Evolutionary conservation across 768 basidiomycete genomes (phyloP).

Genomic region (Amanita muscaria): DNA sequence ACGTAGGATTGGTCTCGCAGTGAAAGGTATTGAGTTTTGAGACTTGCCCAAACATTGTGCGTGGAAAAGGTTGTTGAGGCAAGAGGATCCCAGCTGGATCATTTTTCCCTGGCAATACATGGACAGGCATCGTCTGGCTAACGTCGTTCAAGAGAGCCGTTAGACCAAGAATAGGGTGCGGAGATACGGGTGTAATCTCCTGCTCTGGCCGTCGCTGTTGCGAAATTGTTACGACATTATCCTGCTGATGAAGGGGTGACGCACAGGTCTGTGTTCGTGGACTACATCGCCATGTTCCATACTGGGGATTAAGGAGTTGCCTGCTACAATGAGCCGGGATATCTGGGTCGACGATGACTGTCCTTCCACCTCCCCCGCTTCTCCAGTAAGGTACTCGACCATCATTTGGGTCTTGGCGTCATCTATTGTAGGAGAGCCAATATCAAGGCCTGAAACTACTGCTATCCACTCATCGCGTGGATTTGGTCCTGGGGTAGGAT

Average conservation of each 20-base stretch:
- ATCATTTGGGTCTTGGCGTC: conserved; percentile 79
- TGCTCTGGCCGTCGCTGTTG: conserved; percentile 57
- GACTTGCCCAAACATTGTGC: conserved; percentile 76
- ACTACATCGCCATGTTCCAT: not conserved
- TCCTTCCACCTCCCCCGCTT: conserved; percentile 63
- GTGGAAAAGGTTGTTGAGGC: conserved; percentile 90
- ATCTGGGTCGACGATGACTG: conserved; percentile 61
- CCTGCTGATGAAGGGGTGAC: conserved; percentile 16
- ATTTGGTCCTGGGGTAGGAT: conserved; percentile 6
- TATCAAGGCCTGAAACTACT: conserved; percentile 74
- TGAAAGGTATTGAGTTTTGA: conserved; percentile 53
- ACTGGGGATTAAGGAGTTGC: conserved; percentile 64
- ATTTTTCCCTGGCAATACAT: conserved; percentile 77
- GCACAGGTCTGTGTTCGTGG: conserved; percentile 49
- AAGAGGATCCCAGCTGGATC: conserved; percentile 87
- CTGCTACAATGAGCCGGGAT: conserved; percentile 80
- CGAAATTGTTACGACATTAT: not conserved
- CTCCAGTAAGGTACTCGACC: conserved; percentile 84
- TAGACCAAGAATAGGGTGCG: conserved; percentile 66
- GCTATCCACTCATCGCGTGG: conserved; percentile 70
- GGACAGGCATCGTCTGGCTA: conserved; percentile 69
- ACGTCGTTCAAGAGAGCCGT: conserved; percentile 69
- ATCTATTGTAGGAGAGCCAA: conserved; percentile 53
- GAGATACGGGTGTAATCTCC: conserved; percentile 57
- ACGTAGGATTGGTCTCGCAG: conserved; percentile 86